phyloP scores from a whole-genome alignment of 2,329 filamentous ascomycete species.

The Hypoxylon sp. region DNA sequence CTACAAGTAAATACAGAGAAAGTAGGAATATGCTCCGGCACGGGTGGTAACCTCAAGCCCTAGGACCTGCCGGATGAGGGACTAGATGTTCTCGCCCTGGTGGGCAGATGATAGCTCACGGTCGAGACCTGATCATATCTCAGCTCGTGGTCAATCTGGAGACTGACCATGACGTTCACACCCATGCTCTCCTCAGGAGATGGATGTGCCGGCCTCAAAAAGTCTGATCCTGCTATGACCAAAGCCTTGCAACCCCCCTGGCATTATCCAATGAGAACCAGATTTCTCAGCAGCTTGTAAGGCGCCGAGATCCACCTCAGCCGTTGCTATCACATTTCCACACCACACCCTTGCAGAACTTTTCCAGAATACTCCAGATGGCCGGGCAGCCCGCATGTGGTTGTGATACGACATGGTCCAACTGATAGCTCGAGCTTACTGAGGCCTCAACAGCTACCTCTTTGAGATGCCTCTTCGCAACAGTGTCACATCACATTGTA shows the following conservation, averaged over 20 bases:
- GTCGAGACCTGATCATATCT: slow-evolving; percentile 40
- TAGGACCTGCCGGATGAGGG: slow-evolving; percentile 49
- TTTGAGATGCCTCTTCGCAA: slow-evolving; percentile 42
- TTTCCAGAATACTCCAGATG: slow-evolving; percentile 29
- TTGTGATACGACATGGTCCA: slow-evolving; percentile 35
- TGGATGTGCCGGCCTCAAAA: slow-evolving; percentile 42
- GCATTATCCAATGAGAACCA: slow-evolving; percentile 38
- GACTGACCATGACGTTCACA: slow-evolving; percentile 26
- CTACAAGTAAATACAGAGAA: slow-evolving; percentile 27
- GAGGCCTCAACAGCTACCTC: slow-evolving; percentile 44
- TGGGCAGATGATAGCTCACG: slow-evolving; percentile 42
- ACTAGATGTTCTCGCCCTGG: slow-evolving; percentile 38
- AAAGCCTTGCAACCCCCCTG: slow-evolving; percentile 37
- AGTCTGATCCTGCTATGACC: slow-evolving; percentile 37
- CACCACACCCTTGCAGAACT: slow-evolving; percentile 31
- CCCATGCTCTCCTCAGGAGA: slow-evolving; percentile 31
- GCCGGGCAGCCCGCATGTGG: slow-evolving; percentile 39
- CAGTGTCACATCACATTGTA: slow-evolving; percentile 46
- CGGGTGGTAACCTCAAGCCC: slow-evolving; percentile 37
- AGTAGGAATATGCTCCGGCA: slow-evolving; percentile 34
- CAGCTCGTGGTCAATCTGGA: slow-evolving; percentile 39
- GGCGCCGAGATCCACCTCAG: slow-evolving; percentile 48
- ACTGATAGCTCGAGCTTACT: slow-evolving; percentile 38
- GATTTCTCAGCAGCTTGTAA: slow-evolving; percentile 51
- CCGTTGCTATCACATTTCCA: slow-evolving; percentile 39